Percentiles rank a stretch among this genome's conserved stretches.
Evolutionary conservation across 2,329 filamentous ascomycete species (phyloP).

Genomic region (Neonectria ditissima): DNA sequence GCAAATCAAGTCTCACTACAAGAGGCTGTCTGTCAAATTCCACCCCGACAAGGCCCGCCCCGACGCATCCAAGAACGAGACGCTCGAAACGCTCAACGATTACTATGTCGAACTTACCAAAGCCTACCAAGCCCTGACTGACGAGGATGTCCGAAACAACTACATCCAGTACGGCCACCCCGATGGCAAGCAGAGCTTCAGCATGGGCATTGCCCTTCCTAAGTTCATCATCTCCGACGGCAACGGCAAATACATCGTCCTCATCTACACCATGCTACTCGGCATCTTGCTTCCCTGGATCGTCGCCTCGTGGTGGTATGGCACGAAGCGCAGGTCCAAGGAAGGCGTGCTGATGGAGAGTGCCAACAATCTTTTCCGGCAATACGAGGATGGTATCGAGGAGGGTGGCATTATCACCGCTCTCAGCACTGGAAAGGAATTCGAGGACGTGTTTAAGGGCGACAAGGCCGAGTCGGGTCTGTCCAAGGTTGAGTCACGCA

Average conservation of each 20-base stretch:
- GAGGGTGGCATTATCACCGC: conserved; percentile 83
- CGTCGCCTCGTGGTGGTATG: conserved; percentile 99
- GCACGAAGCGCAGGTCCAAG: conserved; percentile 90
- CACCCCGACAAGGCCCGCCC: conserved; percentile 94
- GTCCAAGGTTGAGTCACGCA: conserved; percentile 84
- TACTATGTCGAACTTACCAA: conserved; percentile 96
- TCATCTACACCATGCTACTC: conserved; percentile 88
- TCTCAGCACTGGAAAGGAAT: conserved; percentile 89
- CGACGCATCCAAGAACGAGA: conserved; percentile 89
- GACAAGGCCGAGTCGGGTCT: conserved; percentile 84
- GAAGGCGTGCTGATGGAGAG: conserved; percentile 94
- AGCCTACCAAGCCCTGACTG: conserved; percentile 96
- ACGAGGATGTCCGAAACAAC: conserved; percentile 97
- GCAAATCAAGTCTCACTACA: conserved; percentile 92
- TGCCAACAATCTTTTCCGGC: conserved; percentile 92
- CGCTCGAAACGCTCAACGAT: conserved; percentile 83
- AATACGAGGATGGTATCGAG: conserved; percentile 87
- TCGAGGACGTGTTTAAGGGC: conserved; percentile 79
- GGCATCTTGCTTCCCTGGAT: conserved; percentile 92
- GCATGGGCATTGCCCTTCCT: conserved; percentile 95
- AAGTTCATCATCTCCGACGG: conserved; percentile 93
- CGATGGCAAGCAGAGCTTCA: conserved; percentile 97
- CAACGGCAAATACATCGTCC: conserved; percentile 93
- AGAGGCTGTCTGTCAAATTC: conserved; percentile 83
- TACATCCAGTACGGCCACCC: conserved; percentile 96